Evolutionary conservation across 1,139 yeast species (phyloP), one percentile per base, ranked within the genome.

Genomic region (Debaryomyces fabryi): DNA sequence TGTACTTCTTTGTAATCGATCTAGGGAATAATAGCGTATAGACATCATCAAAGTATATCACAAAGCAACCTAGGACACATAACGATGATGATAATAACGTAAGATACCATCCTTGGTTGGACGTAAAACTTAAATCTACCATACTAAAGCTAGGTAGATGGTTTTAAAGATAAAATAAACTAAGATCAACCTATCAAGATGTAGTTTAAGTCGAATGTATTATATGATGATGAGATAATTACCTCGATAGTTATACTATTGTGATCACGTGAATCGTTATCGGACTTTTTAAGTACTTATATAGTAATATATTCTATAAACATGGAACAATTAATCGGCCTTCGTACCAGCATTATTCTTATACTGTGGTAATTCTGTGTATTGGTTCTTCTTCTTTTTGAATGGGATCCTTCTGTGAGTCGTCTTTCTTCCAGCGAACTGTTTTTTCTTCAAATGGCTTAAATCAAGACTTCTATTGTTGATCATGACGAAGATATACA

Each of bases 401-500:
- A 71, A 69, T 6, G 68, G 69, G 36, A 73, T 60, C 58, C 64
- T 63, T 54, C 62, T 64, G 55, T 68, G 73, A 10, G 61, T 59
- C 30, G 71, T 68, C 25, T 62, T 65, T 8, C 71, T 74, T 48
- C 78, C 76, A 39, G 76, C 78, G 51, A 71, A 75, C 59, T 75
- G 79, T 55, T 76, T 75, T 57, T 76, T 83, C 65, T 72, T 72
- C 47, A 82, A 79, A 51, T 78, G 78, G 39, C 76, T 66, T 52
- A 76, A 68, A 55, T 81, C 85, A 49, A 77, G 58, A 36, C 54
- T 49, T 21, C 57, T 69, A 53, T 71, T 74, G 60, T 85, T 87
- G 48, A 78, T 51, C 56, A 69, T 72, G 10, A 85, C 76, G 63
- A 87, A 86, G 49, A 83, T 57, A 62, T 85, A 86, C 86, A 86